Evolutionary conservation across 257 asterid genomes (phyloP).

Genomic region (Eucommia ulmoides): DNA sequence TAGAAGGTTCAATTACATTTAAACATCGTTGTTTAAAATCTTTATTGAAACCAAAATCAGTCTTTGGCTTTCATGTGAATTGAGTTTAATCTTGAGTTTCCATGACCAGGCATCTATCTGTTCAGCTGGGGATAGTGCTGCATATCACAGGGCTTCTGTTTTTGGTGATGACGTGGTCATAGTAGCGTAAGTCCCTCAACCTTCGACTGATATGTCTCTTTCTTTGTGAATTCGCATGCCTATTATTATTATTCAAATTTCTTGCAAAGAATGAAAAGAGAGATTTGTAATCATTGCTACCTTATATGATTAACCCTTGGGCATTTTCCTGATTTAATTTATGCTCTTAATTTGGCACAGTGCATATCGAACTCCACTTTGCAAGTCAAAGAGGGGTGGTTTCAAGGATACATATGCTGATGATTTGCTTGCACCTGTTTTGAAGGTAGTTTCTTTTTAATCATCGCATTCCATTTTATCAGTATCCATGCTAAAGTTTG

Average conservation of each 20-base stretch:
- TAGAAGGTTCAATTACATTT: too few relatives aligned
- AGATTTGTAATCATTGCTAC: too few relatives aligned
- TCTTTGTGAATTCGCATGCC: too few relatives aligned
- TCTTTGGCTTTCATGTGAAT: too few relatives aligned
- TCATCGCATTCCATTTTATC: conserved; percentile 2
- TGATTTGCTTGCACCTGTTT: conserved; percentile 87
- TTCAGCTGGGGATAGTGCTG: conserved; percentile 90
- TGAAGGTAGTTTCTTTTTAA: conserved; percentile 43
- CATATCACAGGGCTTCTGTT: conserved; percentile 76
- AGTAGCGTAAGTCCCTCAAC: conserved; percentile 87
- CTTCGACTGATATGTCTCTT: too few relatives aligned
- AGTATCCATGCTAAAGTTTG: conserved; percentile 9
- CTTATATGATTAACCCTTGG: too few relatives aligned
- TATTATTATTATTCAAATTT: too few relatives aligned
- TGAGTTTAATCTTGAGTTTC: conserved; percentile 10
- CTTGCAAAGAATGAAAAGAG: too few relatives aligned
- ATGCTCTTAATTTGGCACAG: conserved; percentile 26
- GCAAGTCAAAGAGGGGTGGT: conserved; percentile 97
- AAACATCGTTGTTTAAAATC: too few relatives aligned
- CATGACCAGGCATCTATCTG: conserved; percentile 67
- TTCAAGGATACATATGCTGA: conserved; percentile 95
- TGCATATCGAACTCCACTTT: conserved; percentile 79
- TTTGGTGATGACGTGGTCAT: conserved; percentile 95
- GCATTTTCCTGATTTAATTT: neutral
- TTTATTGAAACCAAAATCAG: too few relatives aligned